These are phyloP conservation scores for Saccharomycopsis sp. DNA, from an alignment of 805 yeast species.

Conservation along the genomic window DNA sequence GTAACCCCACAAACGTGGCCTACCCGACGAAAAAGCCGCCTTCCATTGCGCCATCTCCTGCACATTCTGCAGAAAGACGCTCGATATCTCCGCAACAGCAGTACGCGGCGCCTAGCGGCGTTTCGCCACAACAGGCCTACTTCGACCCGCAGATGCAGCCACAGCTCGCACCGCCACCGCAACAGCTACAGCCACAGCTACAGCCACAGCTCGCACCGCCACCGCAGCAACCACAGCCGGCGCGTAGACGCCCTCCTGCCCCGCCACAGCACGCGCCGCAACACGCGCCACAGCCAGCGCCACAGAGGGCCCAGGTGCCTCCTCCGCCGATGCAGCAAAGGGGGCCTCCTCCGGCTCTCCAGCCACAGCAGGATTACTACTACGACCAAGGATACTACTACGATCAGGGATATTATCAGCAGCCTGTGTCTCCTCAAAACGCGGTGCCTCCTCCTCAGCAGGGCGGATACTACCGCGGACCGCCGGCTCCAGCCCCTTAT, in stretches of 20 bases:
- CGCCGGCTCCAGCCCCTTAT: conserved; percentile 8
- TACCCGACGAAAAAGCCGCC: background rate
- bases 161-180: conserved; percentile 23
- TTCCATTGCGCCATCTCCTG: background rate
- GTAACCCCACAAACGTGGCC: no score
- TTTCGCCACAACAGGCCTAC: background rate
- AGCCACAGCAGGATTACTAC: background rate
- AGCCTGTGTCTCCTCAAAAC: conserved; percentile 22
- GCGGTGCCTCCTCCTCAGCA: conserved; percentile 14
- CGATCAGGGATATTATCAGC: conserved; percentile 9
- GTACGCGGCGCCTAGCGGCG: conserved; percentile 4
- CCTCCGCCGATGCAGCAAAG: conserved; percentile 19
- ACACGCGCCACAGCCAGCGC: conserved; percentile 19
- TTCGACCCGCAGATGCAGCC: background rate
- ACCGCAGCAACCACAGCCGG: conserved; percentile 11
- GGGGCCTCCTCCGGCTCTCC: background rate
- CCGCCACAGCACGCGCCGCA: conserved; percentile 23
- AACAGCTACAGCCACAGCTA: conserved; percentile 7
- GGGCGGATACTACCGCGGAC: conserved; percentile 14
- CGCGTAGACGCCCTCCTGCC: background rate
- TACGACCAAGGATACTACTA: conserved; percentile 4
- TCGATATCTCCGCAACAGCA: conserved; percentile 10
- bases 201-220: conserved; percentile 23
- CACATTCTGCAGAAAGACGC: conserved; percentile 19
- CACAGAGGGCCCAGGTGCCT: conserved; percentile 23